These are phyloP conservation scores for Neofusicoccum sp. DNA, from an alignment of 2,329 filamentous ascomycete species.

Conservation along the genomic window DNA sequence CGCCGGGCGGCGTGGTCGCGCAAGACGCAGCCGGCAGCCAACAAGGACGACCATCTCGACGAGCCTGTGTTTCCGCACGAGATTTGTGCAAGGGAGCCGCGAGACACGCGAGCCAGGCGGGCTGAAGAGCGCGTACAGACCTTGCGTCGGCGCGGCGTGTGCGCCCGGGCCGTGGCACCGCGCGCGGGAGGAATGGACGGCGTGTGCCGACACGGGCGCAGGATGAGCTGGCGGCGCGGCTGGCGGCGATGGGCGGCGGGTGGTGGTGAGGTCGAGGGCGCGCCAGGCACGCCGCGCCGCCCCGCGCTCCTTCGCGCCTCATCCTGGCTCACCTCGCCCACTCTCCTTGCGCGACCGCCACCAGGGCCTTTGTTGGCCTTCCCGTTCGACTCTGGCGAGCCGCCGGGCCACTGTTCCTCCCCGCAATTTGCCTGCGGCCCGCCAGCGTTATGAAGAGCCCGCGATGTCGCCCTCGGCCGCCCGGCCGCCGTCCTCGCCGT, in stretches of 20 bases:
- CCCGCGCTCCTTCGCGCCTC: neutral
- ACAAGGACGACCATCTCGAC: neutral
- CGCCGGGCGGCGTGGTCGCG: slow-evolving; percentile 9
- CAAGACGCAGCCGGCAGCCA: slow-evolving; percentile 1
- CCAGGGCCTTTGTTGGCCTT: neutral
- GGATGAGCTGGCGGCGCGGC: neutral
- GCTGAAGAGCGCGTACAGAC: slow-evolving; percentile 14
- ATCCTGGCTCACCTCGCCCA: neutral
- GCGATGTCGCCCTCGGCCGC: neutral
- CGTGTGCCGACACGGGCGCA: neutral
- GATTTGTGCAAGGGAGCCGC: slow-evolving; percentile 6
- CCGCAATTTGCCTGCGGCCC: neutral
- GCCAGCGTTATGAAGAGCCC: neutral
- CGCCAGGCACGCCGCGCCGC: neutral
- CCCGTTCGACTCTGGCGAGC: neutral
- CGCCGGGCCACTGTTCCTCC: neutral
- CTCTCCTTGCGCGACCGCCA: slow-evolving; percentile 1
- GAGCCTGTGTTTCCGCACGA: neutral
- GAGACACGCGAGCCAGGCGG: slow-evolving; percentile 14
- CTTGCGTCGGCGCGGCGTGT: neutral
- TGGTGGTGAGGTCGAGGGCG: neutral
- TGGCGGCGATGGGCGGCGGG: neutral
- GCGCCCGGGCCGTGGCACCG: neutral
- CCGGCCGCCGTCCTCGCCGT: neutral
- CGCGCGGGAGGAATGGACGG: neutral